phyloP scores from a whole-genome alignment of 441 rosid genomes.

The Daphne laureola region DNA sequence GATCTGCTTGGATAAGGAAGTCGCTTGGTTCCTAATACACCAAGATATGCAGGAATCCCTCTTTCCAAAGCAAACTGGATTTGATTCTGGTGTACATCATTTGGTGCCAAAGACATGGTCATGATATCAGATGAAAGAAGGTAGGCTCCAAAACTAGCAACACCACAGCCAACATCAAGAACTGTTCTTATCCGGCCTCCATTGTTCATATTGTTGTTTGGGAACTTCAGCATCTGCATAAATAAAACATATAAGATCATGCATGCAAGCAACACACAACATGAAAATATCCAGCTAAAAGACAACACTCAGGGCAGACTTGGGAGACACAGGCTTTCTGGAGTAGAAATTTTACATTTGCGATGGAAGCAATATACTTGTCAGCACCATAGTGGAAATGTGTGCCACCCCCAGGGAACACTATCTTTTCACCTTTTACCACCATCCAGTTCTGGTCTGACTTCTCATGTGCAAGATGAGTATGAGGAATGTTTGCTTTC shows the following conservation, averaged over 20 bases:
- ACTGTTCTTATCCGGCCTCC: slow-evolving; percentile 80
- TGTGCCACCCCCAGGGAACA: slow-evolving; percentile 97
- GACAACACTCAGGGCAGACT: too few species aligned
- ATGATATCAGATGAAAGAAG: slow-evolving; percentile 81
- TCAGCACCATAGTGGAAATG: slow-evolving; percentile 99
- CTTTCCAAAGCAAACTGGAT: slow-evolving; percentile 97
- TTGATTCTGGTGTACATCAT: slow-evolving; percentile 99
- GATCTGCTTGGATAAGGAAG: slow-evolving; percentile 99
- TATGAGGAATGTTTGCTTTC: slow-evolving; percentile 98
- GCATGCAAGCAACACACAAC: slow-evolving; percentile 6
- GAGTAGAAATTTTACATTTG: slow-evolving; percentile 53
- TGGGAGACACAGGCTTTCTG: neutral
- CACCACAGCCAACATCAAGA: slow-evolving; percentile 98
- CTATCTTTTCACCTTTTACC: slow-evolving; percentile 88
- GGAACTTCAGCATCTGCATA: slow-evolving; percentile 89
- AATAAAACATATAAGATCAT: slow-evolving; percentile 7
- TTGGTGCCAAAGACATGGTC: slow-evolving; percentile 92
- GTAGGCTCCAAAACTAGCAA: slow-evolving; percentile 97
- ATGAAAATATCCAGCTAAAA: neutral
- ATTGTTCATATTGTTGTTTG: slow-evolving; percentile 60
- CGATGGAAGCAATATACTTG: slow-evolving; percentile 89
- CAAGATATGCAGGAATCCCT: slow-evolving; percentile 98
- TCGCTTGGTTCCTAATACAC: slow-evolving; percentile 93
- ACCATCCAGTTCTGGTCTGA: slow-evolving; percentile 99
- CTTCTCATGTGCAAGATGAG: slow-evolving; percentile 96